phyloP scores from a whole-genome alignment of 257 asterid genomes.

The Orobanche coerulescens region DNA sequence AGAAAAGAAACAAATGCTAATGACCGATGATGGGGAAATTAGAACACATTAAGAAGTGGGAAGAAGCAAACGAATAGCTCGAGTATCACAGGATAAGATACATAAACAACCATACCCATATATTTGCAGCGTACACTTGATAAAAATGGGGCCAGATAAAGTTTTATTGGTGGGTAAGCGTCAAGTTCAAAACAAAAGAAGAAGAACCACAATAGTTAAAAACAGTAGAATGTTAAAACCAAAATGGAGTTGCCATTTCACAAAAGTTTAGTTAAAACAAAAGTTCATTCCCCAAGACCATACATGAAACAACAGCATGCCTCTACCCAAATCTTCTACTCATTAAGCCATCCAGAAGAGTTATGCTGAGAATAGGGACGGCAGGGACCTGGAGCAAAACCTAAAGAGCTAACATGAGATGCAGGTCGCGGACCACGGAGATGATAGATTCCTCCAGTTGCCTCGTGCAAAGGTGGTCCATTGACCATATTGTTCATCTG shows the following conservation, averaged over 20 bases:
- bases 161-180: no score
- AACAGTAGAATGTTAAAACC: not conserved
- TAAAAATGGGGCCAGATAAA: no score
- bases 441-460: constrained; percentile 18
- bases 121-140: no score
- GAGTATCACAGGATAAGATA: no score
- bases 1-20: no score
- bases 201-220: no score
- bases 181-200: no score
- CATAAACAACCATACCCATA: no score
- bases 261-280: not conserved
- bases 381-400: constrained; percentile 51
- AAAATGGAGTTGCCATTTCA: not conserved
- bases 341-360: constrained; percentile 71
- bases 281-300: not conserved
- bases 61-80: no score
- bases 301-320: not conserved
- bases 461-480: constrained; percentile 17
- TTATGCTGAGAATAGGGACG: constrained; percentile 30
- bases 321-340: constrained; percentile 25
- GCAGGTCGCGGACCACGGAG: constrained; percentile 22
- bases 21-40: no score
- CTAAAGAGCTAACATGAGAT: constrained; percentile 21
- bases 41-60: no score
- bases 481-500: constrained; percentile 23